Evolutionary conservation across 2,329 filamentous ascomycete genomes (phyloP), one percentile per base, ranked within the genome.

Genomic region (Aspergillus caelatus): DNA sequence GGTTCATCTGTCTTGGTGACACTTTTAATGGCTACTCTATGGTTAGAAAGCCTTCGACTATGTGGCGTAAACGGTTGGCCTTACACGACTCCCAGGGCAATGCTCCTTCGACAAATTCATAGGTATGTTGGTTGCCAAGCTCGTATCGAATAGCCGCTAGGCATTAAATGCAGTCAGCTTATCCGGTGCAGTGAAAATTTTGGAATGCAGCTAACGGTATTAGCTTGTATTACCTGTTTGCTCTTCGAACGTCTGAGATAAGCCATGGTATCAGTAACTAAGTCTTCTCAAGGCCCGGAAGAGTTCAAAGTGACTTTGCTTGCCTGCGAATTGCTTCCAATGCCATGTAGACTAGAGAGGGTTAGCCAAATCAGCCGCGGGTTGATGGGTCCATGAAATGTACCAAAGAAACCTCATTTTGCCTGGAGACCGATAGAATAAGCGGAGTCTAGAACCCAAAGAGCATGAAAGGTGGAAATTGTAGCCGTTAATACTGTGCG

Each of bases 51-150:
- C 21, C 45, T 11, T 19, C 14, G 48, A 52, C 10, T 11, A 4
- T 34, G 32, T 19, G 11, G 9, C 28, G 48, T 30, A 12, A 9
- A 34, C n/a, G 48, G 10, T n/a, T 4, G 19, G 19, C 30, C 34
- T 53, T 61, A 46, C 45, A 45, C 4, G 61, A 43, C 8, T 56
- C 26, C 39, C 64, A 68, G 32, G 67, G 62, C 19, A 68, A 10
- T 19, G 43, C 60, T 12, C 69, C 69, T 26, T 71, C 67, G 11
- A 71, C 65, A 36, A 71, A 71, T 36, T 71, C 69, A 57, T 70
- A 71, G 54, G 41, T 64, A 56, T 70, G 68, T 19, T 56, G 28
- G 19, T 64, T 59, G 8, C 62, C 69, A 8, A 71, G 66, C 36
- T 70, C 67, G 55, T 71, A 71, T 53, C 69, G 63, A 28, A 71